These are phyloP conservation scores for Ascochyta viciae-villosae DNA, from an alignment of 2,329 filamentous ascomycete species.

Conservation along the genomic window DNA sequence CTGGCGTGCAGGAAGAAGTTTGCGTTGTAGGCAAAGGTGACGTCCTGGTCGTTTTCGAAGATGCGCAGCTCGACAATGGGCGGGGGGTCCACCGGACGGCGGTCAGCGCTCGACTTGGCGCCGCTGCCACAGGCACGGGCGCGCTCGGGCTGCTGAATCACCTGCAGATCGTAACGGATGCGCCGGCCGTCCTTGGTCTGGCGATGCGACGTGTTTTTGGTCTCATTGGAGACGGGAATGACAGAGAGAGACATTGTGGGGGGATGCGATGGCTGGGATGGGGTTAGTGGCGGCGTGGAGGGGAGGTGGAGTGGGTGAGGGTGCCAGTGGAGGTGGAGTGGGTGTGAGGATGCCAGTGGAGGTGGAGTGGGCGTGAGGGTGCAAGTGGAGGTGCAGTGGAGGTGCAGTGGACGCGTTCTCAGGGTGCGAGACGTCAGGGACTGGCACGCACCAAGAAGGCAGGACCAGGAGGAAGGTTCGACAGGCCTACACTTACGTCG, in stretches of 20 bases:
- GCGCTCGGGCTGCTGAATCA: conserved; percentile 93
- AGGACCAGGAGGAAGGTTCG: conserved; percentile 21
- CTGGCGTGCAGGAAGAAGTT: conserved; percentile 97
- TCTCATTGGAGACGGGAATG: conserved; percentile 65
- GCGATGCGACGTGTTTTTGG: conserved; percentile 59
- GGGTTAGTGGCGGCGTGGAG: conserved; percentile 20
- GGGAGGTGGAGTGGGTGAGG: conserved; percentile 2
- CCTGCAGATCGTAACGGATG: conserved; percentile 81
- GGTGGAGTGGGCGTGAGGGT: conserved; percentile 6
- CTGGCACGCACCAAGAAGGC: conserved; percentile 5
- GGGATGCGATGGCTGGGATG: conserved; percentile 10
- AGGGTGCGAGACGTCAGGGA: conserved; percentile 21
- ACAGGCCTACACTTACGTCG: conserved; percentile 16
- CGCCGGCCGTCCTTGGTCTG: conserved; percentile 77
- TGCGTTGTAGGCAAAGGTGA: conserved; percentile 90
- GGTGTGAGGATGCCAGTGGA: background rate
- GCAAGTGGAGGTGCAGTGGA: too few species aligned
- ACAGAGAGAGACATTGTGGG: conserved; percentile 44
- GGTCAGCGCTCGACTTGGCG: conserved; percentile 82
- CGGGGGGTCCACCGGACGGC: conserved; percentile 90
- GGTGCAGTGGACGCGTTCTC: conserved; percentile 5
- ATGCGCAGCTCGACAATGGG: conserved; percentile 92
- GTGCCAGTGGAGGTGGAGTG: background rate
- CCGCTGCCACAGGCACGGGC: conserved; percentile 94
- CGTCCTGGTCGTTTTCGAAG: conserved; percentile 71